These are phyloP conservation scores for Balamuthia mandrillaris DNA, from an alignment of 208 protist species.

Conservation along the genomic window DNA sequence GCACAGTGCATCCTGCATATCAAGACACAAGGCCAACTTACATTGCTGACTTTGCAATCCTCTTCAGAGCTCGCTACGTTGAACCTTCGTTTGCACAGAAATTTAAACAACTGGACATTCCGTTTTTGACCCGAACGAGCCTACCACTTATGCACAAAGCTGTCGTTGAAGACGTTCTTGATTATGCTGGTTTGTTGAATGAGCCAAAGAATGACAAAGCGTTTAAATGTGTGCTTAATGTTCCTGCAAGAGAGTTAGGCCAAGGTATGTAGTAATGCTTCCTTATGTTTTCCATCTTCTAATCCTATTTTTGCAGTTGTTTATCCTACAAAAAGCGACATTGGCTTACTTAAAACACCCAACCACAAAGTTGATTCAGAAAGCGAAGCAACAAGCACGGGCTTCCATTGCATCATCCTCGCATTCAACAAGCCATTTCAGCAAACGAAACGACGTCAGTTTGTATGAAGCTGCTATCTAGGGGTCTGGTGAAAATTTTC, in stretches of 20 bases:
- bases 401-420: no score
- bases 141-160: neutral
- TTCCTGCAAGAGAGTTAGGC: neutral
- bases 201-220: neutral
- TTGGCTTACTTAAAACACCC: neutral
- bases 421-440: neutral
- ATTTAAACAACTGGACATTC: neutral
- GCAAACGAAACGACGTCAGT: neutral
- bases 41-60: neutral
- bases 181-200: neutral
- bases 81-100: neutral
- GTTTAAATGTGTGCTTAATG: no score
- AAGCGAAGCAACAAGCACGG: no score
- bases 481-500: neutral
- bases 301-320: no score
- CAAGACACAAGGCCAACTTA: neutral
- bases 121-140: neutral
- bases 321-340: no score
- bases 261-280: no score
- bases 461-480: neutral
- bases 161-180: neutral
- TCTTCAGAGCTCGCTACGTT: neutral
- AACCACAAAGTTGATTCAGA: neutral
- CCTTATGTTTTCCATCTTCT: no score
- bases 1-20: neutral